Evolutionary conservation across 1,284 basidiomycete species (phyloP).

Genomic region (Leccinum fallax): DNA sequence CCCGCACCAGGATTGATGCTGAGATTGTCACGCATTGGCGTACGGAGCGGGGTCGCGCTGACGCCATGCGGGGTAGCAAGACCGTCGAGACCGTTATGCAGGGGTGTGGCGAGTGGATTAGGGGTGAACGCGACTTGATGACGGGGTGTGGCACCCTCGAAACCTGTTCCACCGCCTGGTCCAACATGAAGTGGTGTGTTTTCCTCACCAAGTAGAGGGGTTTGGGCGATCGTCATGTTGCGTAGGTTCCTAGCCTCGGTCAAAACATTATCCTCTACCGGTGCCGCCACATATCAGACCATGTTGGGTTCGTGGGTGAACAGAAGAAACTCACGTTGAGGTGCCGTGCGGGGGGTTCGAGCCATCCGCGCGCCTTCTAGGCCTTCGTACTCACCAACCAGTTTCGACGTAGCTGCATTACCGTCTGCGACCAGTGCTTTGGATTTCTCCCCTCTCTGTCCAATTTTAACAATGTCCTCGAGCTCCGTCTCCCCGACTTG

Average conservation of each 20-base stretch:
- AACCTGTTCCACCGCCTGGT: slow-evolving; percentile 79
- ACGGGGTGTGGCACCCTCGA: slow-evolving; percentile 89
- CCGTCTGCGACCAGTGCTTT: slow-evolving; percentile 82
- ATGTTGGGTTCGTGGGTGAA: slow-evolving; percentile 10
- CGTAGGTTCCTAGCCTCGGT: slow-evolving; percentile 94
- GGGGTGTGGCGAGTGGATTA: slow-evolving; percentile 91
- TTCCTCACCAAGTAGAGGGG: slow-evolving; percentile 94
- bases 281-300: slow-evolving; percentile 13
- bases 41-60: slow-evolving; percentile 81
- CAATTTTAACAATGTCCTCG: slow-evolving; percentile 99
- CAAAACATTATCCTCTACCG: slow-evolving; percentile 87
- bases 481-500: slow-evolving; percentile 97
- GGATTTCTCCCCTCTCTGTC: slow-evolving; percentile 88
- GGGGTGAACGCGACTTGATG: slow-evolving; percentile 89
- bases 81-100: slow-evolving; percentile 51
- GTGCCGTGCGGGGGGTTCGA: slow-evolving; percentile 89
- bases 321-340: slow-evolving; percentile 70
- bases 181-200: slow-evolving; percentile 89
- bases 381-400: slow-evolving; percentile 92
- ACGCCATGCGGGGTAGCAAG: slow-evolving; percentile 67
- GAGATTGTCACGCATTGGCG: slow-evolving; percentile 89
- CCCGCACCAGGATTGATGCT: slow-evolving; percentile 81
- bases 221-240: slow-evolving; percentile 90
- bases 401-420: slow-evolving; percentile 80
- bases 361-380: slow-evolving; percentile 88